phyloP scores from a whole-genome alignment of 1,139 yeast genomes.

The Suhomyces terraborum region DNA sequence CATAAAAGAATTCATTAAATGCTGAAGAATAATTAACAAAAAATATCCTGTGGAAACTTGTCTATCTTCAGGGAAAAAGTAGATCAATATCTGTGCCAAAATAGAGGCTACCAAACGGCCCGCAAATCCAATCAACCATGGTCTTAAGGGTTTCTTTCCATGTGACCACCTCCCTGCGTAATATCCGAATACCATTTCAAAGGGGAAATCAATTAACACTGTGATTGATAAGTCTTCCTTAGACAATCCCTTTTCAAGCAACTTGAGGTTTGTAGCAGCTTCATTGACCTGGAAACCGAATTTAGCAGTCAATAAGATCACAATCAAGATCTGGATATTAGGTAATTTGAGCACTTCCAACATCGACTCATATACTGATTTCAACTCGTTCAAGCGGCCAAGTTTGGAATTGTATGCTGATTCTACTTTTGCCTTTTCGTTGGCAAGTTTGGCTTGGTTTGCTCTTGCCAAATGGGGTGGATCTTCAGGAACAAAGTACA shows the following conservation, averaged over 20 bases:
- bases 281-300: constrained; percentile 95
- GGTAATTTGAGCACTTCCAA: constrained; percentile 69
- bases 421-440: constrained; percentile 33
- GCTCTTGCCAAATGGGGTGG: constrained; percentile 51
- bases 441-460: constrained; percentile 43
- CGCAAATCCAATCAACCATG: constrained; percentile 90
- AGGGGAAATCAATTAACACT: constrained; percentile 92
- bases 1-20: constrained; percentile 86
- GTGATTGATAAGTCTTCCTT: constrained; percentile 93
- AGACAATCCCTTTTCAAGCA: constrained; percentile 89
- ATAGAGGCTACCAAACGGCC: constrained; percentile 80
- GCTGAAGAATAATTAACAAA: constrained; percentile 72
- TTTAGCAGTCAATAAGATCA: constrained; percentile 77
- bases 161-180: constrained; percentile 95
- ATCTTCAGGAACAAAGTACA: constrained; percentile 66
- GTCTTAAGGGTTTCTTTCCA: constrained; percentile 68
- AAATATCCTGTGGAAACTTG: constrained; percentile 57
- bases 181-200: constrained; percentile 91
- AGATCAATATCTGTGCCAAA: constrained; percentile 73
- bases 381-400: constrained; percentile 32
- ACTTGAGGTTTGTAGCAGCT: constrained; percentile 88
- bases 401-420: constrained; percentile 30
- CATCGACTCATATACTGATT: constrained; percentile 73
- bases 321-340: constrained; percentile 74
- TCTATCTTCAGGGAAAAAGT: constrained; percentile 65